phyloP scores from a whole-genome alignment of 129 eudicot genomes.

The Lactuca sativa region DNA sequence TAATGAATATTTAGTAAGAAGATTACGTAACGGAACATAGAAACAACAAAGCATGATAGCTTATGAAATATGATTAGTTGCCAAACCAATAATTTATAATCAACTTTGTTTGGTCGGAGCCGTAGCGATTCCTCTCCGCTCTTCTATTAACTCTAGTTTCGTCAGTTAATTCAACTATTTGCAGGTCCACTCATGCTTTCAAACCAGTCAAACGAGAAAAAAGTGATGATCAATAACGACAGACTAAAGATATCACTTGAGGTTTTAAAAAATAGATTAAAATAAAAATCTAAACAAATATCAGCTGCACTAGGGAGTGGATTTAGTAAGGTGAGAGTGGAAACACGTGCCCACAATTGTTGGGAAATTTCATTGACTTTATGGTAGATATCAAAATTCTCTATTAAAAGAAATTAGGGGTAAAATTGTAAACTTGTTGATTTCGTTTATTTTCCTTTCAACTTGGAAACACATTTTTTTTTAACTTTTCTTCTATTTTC shows the following conservation, averaged over 20 bases:
- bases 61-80: constrained; percentile 64
- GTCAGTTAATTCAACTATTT: constrained; percentile 39
- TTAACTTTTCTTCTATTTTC: no score
- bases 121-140: no score
- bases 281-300: constrained; percentile 54
- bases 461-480: no score
- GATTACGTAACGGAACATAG: constrained; percentile 39
- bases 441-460: no score
- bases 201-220: constrained; percentile 29
- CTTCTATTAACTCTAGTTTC: constrained; percentile 46
- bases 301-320: constrained; percentile 51
- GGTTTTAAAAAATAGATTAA: background rate
- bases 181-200: constrained; percentile 63
- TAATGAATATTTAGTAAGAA: constrained; percentile 37
- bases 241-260: no score
- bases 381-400: no score
- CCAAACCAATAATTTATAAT: constrained; percentile 62
- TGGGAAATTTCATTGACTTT: no score
- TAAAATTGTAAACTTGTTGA: no score
- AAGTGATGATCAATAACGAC: no score
- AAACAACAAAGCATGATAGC: constrained; percentile 53
- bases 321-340: no score
- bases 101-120: constrained; percentile 42
- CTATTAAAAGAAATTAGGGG: no score
- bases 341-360: no score